Evolutionary conservation across 1,139 yeast genomes (phyloP), one percentile per base, ranked within the genome.

Genomic region (Candida freyschussii): DNA sequence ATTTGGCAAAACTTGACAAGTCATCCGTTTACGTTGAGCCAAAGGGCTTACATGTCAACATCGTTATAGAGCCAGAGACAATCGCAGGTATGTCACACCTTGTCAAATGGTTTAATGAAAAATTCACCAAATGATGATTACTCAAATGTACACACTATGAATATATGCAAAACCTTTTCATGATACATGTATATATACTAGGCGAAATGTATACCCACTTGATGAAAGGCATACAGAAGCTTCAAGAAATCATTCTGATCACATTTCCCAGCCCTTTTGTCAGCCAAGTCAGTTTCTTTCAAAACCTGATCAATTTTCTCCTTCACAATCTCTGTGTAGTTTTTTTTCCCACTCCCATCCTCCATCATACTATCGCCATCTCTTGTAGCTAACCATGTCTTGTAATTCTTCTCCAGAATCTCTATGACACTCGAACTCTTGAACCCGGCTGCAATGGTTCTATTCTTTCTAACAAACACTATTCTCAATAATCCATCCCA

Each of bases 401-500:
- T 80, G 66, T 91, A 91, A 59, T 91, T 91, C 53, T 83, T 83
- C 45, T 84, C 96, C 47, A 93, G 65, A 37, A 89, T 83, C 25
- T 81, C 86, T 42, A 87, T 52, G n/a, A 91, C 84, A 35, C 93
- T 81, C 14, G 70, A 63, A 7, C 91, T 79, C 58, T 84, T 89
- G 65, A 91, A 93, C 0, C 95, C 95, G 1, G 98, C 96, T 18
- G 93, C 76, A 19, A 91, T 74, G 11, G 96, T 91, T 59, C 89
- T 82, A 59, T 91, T 93, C 59, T 91, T 91, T 54, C 98, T 75
- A 26, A 85, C 95, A 57, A 91, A 91, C 35, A 86, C 83, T 36
- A 91, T 82, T 45, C 98, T 74, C 45, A 91, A 67, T 28, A 93
- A 66, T 3, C 98, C 98, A 55, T 91, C 98, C 98, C 98, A 91